These are phyloP conservation scores for Calonectria crousiana DNA, from an alignment of 2,329 filamentous ascomycete genomes.

Conservation along the genomic window DNA sequence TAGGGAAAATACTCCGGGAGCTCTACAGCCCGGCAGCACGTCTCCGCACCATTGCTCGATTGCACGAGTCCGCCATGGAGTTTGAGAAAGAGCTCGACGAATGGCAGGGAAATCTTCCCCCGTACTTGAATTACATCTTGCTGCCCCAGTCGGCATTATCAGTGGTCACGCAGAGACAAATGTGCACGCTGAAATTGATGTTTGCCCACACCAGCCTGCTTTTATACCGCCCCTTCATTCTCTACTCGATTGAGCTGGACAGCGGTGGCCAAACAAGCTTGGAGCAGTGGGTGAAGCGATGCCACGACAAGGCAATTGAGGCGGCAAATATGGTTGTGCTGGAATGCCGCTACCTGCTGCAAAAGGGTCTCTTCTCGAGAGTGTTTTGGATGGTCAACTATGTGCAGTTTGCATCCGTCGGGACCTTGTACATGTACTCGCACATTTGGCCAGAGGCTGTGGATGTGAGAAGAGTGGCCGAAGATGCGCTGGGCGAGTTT, in stretches of 20 bases:
- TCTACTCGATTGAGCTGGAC: not conserved
- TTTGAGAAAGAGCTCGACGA: not conserved
- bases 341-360: conserved; percentile 1
- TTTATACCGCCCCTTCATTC: conserved; percentile 1
- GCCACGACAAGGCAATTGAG: conserved; percentile 12
- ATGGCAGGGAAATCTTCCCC: not conserved
- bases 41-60: not conserved
- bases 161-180: not conserved
- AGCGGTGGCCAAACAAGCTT: not conserved
- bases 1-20: not conserved
- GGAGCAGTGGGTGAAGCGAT: conserved; percentile 7
- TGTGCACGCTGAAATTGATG: conserved; percentile 12
- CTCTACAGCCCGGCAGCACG: not conserved
- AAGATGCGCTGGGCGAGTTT: not conserved
- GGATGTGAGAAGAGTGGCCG: not conserved
- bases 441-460: conserved; percentile 1
- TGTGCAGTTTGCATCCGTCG: conserved; percentile 8
- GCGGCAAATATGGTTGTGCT: conserved; percentile 3
- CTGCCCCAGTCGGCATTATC: conserved; percentile 1
- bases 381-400: conserved; percentile 15
- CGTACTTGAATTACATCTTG: not conserved
- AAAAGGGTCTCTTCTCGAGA: conserved; percentile 4
- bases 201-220: conserved; percentile 3
- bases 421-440: conserved; percentile 9
- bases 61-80: conserved; percentile 10